These are phyloP conservation scores for Chlorella vulgaris DNA, from an alignment of 139 green algal genomes.

Conservation along the genomic window DNA sequence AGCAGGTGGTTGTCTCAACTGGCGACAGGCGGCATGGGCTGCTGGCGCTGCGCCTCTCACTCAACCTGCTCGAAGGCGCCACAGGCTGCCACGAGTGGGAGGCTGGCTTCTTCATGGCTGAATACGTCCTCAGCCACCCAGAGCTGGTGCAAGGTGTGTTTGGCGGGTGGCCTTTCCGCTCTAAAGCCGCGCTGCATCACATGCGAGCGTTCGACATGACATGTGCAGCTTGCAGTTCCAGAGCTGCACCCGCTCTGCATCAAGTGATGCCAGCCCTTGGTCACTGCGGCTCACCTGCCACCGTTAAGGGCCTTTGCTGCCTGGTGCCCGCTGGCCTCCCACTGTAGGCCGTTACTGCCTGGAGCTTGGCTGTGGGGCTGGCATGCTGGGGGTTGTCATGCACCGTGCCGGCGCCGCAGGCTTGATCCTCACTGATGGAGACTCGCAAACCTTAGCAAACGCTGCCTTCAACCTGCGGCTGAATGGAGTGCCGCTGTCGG, in stretches of 20 bases:
- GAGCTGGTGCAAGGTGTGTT: conserved; percentile 57
- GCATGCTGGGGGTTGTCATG: conserved; percentile 58
- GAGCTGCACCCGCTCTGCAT: not conserved
- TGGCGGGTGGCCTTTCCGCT: not conserved
- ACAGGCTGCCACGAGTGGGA: conserved; percentile 84
- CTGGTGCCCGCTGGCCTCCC: not conserved
- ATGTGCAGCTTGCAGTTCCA: not conserved
- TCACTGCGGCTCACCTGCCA: not conserved
- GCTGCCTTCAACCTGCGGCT: conserved; percentile 66
- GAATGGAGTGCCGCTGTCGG: conserved; percentile 57
- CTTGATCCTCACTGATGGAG: conserved; percentile 71
- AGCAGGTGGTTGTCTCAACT: not conserved
- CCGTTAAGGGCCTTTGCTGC: too few species aligned
- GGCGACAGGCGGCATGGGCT: conserved; percentile 25
- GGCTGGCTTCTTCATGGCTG: conserved; percentile 72
- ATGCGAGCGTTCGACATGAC: not conserved
- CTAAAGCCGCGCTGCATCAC: not conserved
- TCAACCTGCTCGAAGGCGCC: conserved; percentile 71
- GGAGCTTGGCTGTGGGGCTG: conserved; percentile 75
- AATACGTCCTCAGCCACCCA: conserved; percentile 65
- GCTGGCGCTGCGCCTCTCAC: conserved; percentile 50
- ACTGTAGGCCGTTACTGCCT: conserved; percentile 58
- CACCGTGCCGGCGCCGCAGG: conserved; percentile 28
- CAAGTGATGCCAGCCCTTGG: not conserved
- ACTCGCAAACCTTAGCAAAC: conserved; percentile 64